Base-by-base conservation (phyloP, 1,139 yeast genomes). In the Saccharomycopsis crataegensis region DNA sequence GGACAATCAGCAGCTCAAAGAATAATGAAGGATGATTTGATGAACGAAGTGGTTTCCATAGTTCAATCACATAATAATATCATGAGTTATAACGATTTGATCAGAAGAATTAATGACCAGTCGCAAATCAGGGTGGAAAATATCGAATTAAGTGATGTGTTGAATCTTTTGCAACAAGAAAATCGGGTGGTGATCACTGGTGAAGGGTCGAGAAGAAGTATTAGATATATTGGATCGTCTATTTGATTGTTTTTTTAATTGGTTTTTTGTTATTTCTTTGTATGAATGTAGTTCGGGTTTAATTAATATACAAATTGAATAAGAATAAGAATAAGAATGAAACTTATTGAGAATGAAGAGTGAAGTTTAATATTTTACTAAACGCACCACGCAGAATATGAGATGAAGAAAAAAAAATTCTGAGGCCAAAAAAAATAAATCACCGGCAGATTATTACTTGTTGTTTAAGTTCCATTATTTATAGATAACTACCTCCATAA, bases 1-100 rank as follows among this genome's bases (percentile, higher is more conserved):
- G 99, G 99, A 56, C 90, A 94, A 42, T 88, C 97, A 0, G 78
- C 88, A 1, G 88, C 94, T 4, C 96, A 91, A 68, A 77, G 97
- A 66, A 80, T 84, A 62, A 68, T 84, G 64, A 86, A 82, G 61
- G 90, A 86, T 59, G 95, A 86, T 64, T 74, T 89, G 60, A 76
- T 80, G 40, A 77, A 79, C 55, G 87, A 81, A 59, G 73, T 90
- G 4, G 64, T 81, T 62, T 66, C 72, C 52, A 66, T 78, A 57
- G 62, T 82, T 57, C 76, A 78, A 52, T 65, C 64, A 46, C 50
- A 54, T 22, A 67, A 49, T 61, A 64, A 55, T 43, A 62, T 78
- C 34, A 77, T 85, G 45, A 69, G 83, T 44, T 85, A 82, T 64
- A 78, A 77, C 52, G 91, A 83, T 42, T 71, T 89, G 62, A 72